Evolutionary conservation across 371 early-diverging fungal species (phyloP), one percentile per base, ranked within the genome.

Genomic region (Smittium culicis): DNA sequence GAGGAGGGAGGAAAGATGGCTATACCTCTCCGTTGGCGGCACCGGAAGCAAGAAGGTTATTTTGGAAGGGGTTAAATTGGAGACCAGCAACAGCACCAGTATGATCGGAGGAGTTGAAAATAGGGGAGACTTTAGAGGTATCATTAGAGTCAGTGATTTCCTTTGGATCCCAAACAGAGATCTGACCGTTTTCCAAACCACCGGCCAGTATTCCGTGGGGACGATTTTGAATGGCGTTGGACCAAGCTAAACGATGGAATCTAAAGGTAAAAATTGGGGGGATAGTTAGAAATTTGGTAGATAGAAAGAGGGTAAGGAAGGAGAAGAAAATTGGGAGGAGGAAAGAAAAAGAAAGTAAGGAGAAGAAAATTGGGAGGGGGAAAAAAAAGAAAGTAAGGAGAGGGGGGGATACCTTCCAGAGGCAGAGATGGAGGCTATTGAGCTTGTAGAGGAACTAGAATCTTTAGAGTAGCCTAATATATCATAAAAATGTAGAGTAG

Each of bases 161-260:
- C 54, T 81, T 72, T 14, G 95, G 88, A 77, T 93, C 84, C 93
- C 93, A 96, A 34, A 96, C 77, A 60, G 83, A 81, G 45, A 98
- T 78, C 68, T 92, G 90, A 55, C 96, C 95, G 77, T 88, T 92
- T 75, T 96, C 96, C 84, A 94, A 83, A 63, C 96, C 98, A 69
- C 94, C 94, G 3, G 91, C 98, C 68, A 98, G 79, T 16, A 94
- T 78, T 68, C 98, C 96, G 64, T 85, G 80, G 16, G 85, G 79
- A 29, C 81, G 78, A 29, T 80, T 82, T 27, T 79, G 70, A 28
- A 81, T 73, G 66, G 77, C 74, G 71, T 71, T 71, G 61, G 86
- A 83, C 96, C 96, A 98, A 25, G 87, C 91, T 58, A 96, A 77
- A 3, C 93, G 89, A 74, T 94, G 90, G 76, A 93, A 91, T 70